Base-by-base conservation (phyloP, 2,329 filamentous ascomycete species). In the Domatiomyces catenatus region DNA sequence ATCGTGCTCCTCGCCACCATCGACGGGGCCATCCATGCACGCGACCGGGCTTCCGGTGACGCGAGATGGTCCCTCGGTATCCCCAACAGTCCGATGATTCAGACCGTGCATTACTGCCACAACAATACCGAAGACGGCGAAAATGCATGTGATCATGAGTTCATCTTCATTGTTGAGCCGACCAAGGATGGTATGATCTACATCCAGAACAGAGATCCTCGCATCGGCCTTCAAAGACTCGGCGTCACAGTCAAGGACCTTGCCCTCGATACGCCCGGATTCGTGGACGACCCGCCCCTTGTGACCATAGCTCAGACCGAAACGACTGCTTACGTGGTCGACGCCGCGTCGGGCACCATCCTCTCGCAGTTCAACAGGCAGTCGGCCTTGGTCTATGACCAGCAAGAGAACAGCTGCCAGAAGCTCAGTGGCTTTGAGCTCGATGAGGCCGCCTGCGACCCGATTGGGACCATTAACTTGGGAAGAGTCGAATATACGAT, bases 1-100 rank as follows among this genome's bases (percentile, higher is more conserved):
- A 94, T 95, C 79, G 86, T 96, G 73, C 86, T 98, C 75, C 76
- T 98, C 84, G 90, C 92, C 86, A 96, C 92, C 79, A 86, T 96
- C 80, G 89, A 96, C 76, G 92, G 92, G 76, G 86, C 87, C 67
- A 80, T 96, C 63, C 86, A 94, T 72, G 89, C 90, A 66, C 81
- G 81, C 68, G 87, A 95, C 72, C 80, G 92, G 62, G 84, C 83
- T 65, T 92, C 84, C 48, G 92, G 92, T 60, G 76, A 82, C 56
- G 76, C 84, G 60, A 83, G 82, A 64, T 96, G 92, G 92, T 83
- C 84, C 62, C 76, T 94, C 54, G 80, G 87, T 67, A 80, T 84
- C 54, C 68, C 69, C 44, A 84, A 87, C 60, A 80, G 83, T 60
- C 86, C 90, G 59, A 89, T 94, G 79, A 83, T 96, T 55, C 85